A percentile compares a stretch with the other conserved stretches of the same genome.
Evolutionary conservation across 306 rosid genomes (phyloP).

Genomic region (Gynostemma pentaphyllum): DNA sequence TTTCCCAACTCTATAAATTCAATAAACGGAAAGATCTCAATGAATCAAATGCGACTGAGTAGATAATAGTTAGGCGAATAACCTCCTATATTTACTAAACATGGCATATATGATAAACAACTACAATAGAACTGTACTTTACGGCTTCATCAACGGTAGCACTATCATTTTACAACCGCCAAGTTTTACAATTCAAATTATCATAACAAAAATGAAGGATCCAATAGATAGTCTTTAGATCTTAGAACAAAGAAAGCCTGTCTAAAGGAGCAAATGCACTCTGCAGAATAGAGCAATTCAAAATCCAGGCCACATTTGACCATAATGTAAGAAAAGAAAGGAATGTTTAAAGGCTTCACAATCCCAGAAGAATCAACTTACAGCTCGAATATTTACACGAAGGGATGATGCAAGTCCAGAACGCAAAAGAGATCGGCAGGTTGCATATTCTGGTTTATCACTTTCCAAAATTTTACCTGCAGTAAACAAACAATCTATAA

Average conservation of each 20-base stretch:
- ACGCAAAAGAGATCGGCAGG: slow-evolving; percentile 72
- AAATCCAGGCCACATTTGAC: not conserved
- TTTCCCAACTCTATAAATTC: not conserved
- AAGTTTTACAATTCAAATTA: no score
- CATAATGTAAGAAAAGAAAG: not conserved
- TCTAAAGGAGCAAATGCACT: not conserved
- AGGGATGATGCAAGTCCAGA: slow-evolving; percentile 88
- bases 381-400: slow-evolving; percentile 76
- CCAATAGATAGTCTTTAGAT: not conserved
- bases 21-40: not conserved
- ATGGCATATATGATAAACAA: not conserved
- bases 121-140: no score
- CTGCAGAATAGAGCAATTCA: not conserved
- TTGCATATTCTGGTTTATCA: slow-evolving; percentile 47
- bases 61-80: not conserved
- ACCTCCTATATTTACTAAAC: not conserved
- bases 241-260: not conserved
- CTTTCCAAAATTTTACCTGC: slow-evolving; percentile 55
- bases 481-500: not conserved
- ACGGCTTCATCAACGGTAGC: no score
- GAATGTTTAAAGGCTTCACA: not conserved
- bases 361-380: slow-evolving; percentile 26
- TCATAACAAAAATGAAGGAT: not conserved
- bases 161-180: no score
- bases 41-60: not conserved